These are phyloP conservation scores for Phyllosticta paracitricarpa DNA, from an alignment of 2,329 filamentous ascomycete genomes.

Conservation along the genomic window DNA sequence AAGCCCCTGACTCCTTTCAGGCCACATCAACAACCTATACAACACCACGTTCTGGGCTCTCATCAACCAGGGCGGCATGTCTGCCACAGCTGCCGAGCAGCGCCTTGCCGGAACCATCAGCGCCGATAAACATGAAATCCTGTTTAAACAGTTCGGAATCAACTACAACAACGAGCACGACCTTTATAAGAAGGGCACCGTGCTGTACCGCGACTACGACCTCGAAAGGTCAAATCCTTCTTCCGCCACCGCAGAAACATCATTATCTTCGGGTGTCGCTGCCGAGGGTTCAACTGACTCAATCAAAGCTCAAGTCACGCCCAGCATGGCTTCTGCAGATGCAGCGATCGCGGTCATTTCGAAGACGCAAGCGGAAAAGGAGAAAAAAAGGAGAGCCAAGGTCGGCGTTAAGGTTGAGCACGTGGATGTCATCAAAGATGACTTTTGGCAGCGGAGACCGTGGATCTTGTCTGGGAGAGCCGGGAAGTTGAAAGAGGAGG, in stretches of 20 bases:
- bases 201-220: conserved; percentile 57
- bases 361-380: conserved; percentile 73
- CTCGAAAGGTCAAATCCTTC: not conserved
- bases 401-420: conserved; percentile 74
- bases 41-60: conserved; percentile 95
- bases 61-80: conserved; percentile 67
- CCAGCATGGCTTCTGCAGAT: not conserved
- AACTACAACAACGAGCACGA: conserved; percentile 97
- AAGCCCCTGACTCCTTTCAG: conserved; percentile 33
- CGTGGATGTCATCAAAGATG: conserved; percentile 88
- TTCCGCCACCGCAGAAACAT: conserved; percentile 26
- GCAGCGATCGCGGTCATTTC: conserved; percentile 37
- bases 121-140: conserved; percentile 88
- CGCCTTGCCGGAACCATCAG: conserved; percentile 72
- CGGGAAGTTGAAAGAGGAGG: conserved; percentile 10
- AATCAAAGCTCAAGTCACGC: not conserved
- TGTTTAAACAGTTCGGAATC: conserved; percentile 79
- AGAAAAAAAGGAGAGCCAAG: conserved; percentile 71
- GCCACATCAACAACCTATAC: conserved; percentile 96
- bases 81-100: conserved; percentile 68
- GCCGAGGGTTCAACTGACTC: not conserved
- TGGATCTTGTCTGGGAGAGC: conserved; percentile 48
- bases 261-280: conserved; percentile 16
- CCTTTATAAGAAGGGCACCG: conserved; percentile 87
- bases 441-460: conserved; percentile 81